Conservation (phyloP, 2,329 filamentous ascomycete genomes). For the Raffaelea deltoideospora region DNA sequence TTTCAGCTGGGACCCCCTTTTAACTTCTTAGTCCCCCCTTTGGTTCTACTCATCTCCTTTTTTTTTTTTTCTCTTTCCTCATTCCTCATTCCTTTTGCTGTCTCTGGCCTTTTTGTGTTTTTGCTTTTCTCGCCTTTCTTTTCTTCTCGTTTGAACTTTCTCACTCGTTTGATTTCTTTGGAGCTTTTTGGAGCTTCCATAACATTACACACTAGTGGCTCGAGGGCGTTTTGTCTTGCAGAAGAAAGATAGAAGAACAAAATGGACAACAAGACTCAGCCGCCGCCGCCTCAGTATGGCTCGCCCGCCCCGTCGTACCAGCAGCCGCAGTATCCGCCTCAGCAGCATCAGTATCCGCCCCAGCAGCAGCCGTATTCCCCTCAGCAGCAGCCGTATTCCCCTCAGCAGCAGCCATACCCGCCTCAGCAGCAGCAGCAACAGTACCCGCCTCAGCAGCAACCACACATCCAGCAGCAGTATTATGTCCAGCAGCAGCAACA, state of each 20-base stretch:
- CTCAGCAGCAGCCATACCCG: neutral
- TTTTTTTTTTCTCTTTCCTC: neutral
- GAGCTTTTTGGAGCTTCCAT: too few relatives aligned
- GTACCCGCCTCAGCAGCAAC: slow-evolving; percentile 1
- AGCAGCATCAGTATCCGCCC: neutral
- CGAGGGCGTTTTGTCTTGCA: too few relatives aligned
- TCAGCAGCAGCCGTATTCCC: slow-evolving; percentile 9
- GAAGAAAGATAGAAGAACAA: too few relatives aligned
- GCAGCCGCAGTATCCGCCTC: neutral
- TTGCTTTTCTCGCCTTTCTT: neutral
- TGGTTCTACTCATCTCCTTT: neutral
- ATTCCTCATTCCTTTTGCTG: neutral
- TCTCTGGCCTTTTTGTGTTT: neutral
- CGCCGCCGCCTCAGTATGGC: slow-evolving; percentile 4
- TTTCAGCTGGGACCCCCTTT: too few relatives aligned
- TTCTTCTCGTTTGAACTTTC: neutral
- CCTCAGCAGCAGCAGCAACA: slow-evolving; percentile 2
- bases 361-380: neutral
- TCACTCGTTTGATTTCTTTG: too few relatives aligned
- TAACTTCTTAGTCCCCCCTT: neutral
- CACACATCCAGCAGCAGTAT: too few relatives aligned
- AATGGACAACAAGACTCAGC: slow-evolving; percentile 16
- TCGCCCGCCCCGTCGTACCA: neutral
- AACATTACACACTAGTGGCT: too few relatives aligned
- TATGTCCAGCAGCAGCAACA: neutral